phyloP scores from a whole-genome alignment of 2,329 filamentous ascomycete genomes.

The Colletotrichum paranaense region DNA sequence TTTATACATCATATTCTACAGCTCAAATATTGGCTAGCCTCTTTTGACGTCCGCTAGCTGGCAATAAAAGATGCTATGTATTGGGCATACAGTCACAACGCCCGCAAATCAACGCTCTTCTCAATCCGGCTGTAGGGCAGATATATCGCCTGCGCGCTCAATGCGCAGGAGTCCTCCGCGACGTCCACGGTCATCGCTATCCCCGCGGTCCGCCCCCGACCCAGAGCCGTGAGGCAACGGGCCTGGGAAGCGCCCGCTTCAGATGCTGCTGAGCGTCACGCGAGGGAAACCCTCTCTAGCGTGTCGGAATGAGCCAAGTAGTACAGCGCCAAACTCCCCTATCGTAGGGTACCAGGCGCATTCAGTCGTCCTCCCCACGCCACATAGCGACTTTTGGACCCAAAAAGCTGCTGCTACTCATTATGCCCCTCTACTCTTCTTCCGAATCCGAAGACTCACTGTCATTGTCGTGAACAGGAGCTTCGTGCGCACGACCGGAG shows the following conservation, averaged over 20 bases:
- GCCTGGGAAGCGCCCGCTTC: neutral
- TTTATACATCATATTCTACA: conserved; percentile 36
- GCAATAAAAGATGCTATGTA: conserved; percentile 24
- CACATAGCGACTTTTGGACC: neutral
- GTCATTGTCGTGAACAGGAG: conserved; percentile 37
- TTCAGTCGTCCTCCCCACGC: neutral
- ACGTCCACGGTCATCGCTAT: neutral
- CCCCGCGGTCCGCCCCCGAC: neutral
- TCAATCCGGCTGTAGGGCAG: neutral
- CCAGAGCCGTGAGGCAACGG: too few species aligned
- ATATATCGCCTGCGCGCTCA: too few species aligned
- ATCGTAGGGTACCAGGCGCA: neutral
- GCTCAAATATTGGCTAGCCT: conserved; percentile 18
- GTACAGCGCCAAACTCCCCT: neutral
- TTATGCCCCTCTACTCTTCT: conserved; percentile 47
- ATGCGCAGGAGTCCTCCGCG: neutral
- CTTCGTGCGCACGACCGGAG: conserved; percentile 31
- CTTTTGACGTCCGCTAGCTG: neutral
- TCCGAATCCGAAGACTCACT: conserved; percentile 59
- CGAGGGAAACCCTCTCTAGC: neutral
- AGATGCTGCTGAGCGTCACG: neutral
- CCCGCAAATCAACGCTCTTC: conserved; percentile 17
- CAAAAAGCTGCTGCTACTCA: neutral
- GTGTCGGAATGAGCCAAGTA: neutral
- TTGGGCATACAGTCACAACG: conserved; percentile 7